phyloP scores from a whole-genome alignment of 2,329 filamentous ascomycete genomes.

The Hirsutella thompsonii region DNA sequence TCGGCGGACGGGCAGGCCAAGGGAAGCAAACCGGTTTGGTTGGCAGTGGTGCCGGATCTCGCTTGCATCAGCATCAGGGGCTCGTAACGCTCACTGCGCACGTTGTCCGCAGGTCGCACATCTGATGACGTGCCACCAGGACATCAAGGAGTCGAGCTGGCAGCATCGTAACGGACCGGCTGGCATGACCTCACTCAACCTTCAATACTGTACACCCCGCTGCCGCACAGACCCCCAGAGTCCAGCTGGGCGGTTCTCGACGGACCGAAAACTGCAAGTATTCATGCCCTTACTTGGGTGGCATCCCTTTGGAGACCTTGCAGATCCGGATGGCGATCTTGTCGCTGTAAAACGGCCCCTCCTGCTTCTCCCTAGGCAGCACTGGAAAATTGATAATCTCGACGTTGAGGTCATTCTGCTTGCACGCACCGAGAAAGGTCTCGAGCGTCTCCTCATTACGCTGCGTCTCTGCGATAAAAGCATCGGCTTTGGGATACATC shows the following conservation, averaged over 20 bases:
- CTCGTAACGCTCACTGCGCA: background rate
- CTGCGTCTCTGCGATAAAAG: conserved; percentile 58
- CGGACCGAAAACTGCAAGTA: background rate
- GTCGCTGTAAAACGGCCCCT: conserved; percentile 52
- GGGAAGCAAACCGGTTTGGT: background rate
- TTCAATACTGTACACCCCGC: too few relatives aligned
- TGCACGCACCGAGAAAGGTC: conserved; percentile 47
- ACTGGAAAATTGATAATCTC: conserved; percentile 29
- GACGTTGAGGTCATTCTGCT: conserved; percentile 29
- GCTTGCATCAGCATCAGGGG: background rate
- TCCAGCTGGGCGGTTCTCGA: too few relatives aligned
- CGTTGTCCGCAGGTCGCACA: background rate
- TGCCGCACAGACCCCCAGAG: too few relatives aligned
- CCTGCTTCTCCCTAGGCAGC: conserved; percentile 27
- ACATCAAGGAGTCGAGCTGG: too few relatives aligned
- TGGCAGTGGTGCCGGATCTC: background rate
- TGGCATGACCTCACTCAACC: too few relatives aligned
- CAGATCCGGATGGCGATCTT: conserved; percentile 44
- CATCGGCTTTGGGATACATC: conserved; percentile 39
- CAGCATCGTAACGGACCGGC: too few relatives aligned
- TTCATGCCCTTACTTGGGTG: background rate
- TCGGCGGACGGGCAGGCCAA: too few relatives aligned
- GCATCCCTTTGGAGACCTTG: conserved; percentile 12
- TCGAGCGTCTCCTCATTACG: conserved; percentile 58
- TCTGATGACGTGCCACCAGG: too few relatives aligned